Conservation (phyloP, 805 yeast species). For the Saccharomycopsis babjevae region DNA sequence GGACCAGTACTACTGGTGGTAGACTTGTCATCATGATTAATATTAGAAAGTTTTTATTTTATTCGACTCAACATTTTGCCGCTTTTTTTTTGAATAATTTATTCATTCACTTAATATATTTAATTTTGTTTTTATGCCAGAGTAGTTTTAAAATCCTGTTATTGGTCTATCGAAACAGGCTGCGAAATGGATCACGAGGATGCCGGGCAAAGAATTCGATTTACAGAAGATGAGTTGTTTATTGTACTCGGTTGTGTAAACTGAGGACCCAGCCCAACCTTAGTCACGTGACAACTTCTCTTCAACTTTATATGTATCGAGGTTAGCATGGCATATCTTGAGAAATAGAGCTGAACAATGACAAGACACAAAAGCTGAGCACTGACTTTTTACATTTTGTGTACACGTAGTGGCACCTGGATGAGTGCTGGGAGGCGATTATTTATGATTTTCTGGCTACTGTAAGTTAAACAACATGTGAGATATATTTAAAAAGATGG, state of each 20-base stretch:
- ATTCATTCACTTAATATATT: not conserved
- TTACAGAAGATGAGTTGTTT: too few relatives aligned
- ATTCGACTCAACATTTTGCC: not conserved
- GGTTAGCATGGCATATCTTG: too few relatives aligned
- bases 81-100: not conserved
- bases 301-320: too few relatives aligned
- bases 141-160: not conserved
- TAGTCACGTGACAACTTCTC: too few relatives aligned
- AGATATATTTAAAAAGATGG: not conserved
- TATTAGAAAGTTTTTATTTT: not conserved
- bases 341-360: too few relatives aligned
- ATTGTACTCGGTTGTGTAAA: too few relatives aligned
- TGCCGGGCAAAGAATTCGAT: too few relatives aligned
- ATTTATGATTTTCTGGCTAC: too few relatives aligned
- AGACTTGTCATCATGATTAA: not conserved
- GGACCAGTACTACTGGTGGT: too few relatives aligned
- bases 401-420: not conserved
- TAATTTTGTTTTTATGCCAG: not conserved
- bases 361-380: not conserved
- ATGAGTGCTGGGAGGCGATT: not conserved
- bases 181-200: too few relatives aligned
- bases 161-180: too few relatives aligned
- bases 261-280: too few relatives aligned
- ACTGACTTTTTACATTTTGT: not conserved
- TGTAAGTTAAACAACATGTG: not conserved